Evolutionary conservation across 2,329 filamentous ascomycete genomes (phyloP).

Genomic region (Endoconidiophora polonica): DNA sequence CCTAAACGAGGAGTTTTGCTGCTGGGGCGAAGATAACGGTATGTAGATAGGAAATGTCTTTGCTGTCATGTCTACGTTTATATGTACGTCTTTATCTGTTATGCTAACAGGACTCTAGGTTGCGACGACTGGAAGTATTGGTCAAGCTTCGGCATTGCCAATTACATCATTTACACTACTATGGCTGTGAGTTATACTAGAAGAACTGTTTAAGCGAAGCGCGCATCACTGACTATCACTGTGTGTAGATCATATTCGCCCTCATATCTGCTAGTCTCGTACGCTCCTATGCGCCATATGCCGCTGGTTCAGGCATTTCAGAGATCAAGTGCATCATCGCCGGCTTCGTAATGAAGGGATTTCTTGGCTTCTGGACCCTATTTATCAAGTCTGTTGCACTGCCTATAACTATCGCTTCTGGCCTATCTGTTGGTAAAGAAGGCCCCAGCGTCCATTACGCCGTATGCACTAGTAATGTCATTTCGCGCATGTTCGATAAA

Average conservation of each 20-base stretch:
- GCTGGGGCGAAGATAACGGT: constrained; percentile 86
- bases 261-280: constrained; percentile 71
- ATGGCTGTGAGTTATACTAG: constrained; percentile 46
- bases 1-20: constrained; percentile 93
- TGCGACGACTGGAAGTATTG: constrained; percentile 82
- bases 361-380: constrained; percentile 79
- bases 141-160: constrained; percentile 60
- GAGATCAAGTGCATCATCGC: constrained; percentile 99
- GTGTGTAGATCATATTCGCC: constrained; percentile 52
- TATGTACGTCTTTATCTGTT: neutral
- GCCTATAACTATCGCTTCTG: constrained; percentile 83
- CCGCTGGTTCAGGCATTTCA: constrained; percentile 88
- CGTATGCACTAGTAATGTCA: constrained; percentile 92
- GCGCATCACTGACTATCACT: constrained; percentile 14
- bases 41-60: constrained; percentile 14
- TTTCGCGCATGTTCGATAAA: constrained; percentile 82
- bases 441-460: constrained; percentile 98
- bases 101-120: constrained; percentile 27
- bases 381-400: constrained; percentile 86
- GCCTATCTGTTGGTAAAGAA: constrained; percentile 89
- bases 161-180: constrained; percentile 76
- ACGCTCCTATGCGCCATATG: constrained; percentile 84
- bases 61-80: neutral
- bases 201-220: neutral
- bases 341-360: constrained; percentile 98